A percentile compares a stretch with the other conserved stretches of the same genome.
Evolutionary conservation across 306 rosid genomes (phyloP).

Genomic region (Oxytropis ochrocephala): DNA sequence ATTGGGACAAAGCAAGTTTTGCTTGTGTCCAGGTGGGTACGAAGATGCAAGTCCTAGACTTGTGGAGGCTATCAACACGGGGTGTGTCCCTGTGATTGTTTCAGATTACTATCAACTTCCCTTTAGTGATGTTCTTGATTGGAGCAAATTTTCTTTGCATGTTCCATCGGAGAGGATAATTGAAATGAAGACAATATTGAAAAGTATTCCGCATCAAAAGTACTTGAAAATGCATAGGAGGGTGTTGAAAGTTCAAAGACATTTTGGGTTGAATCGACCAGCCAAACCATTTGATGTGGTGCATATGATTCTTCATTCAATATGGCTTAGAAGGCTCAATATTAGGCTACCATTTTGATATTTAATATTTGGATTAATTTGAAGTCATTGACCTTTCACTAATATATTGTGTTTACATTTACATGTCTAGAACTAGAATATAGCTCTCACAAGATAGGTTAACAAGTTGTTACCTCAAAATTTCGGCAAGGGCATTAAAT

Average conservation of each 20-base stretch:
- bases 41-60: slow-evolving; percentile 84
- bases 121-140: slow-evolving; percentile 60
- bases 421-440: too few species aligned
- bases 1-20: slow-evolving; percentile 52
- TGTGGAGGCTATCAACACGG: slow-evolving; percentile 48
- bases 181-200: slow-evolving; percentile 46
- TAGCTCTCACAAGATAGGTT: too few species aligned
- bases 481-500: too few species aligned
- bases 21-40: slow-evolving; percentile 75
- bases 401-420: too few species aligned
- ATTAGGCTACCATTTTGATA: slow-evolving; percentile 15
- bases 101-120: slow-evolving; percentile 50
- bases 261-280: slow-evolving; percentile 51
- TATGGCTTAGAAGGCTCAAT: slow-evolving; percentile 73
- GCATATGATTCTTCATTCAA: slow-evolving; percentile 71
- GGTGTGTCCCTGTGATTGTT: slow-evolving; percentile 68
- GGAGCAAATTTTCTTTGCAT: slow-evolving; percentile 51
- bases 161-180: slow-evolving; percentile 40
- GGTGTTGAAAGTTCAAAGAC: slow-evolving; percentile 48
- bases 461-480: too few species aligned
- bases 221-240: slow-evolving; percentile 39
- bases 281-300: slow-evolving; percentile 51
- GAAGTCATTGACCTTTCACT: neutral
- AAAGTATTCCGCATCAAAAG: slow-evolving; percentile 22
- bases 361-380: neutral